A percentile compares a stretch with the other conserved stretches of the same genome.
Evolutionary conservation across 1,284 basidiomycete species (phyloP).

Genomic region (Puccinia triticina): DNA sequence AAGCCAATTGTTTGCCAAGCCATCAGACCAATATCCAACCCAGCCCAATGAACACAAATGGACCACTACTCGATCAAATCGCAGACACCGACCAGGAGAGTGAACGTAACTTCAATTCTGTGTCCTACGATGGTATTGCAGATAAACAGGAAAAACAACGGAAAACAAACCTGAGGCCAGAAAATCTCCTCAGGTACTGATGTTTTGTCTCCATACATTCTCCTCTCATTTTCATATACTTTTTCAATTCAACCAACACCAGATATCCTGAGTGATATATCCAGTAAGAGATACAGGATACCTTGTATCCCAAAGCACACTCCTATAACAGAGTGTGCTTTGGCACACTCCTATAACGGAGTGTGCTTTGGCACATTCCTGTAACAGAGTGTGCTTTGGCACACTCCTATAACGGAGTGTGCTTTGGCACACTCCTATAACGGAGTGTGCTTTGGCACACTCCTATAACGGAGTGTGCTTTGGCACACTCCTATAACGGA

Average conservation of each 20-base stretch:
- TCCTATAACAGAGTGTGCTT: too few species aligned
- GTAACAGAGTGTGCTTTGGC: too few species aligned
- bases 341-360: too few species aligned
- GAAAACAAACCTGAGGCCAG: not conserved
- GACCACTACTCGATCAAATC: not conserved
- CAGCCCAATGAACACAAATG: not conserved
- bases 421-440: too few species aligned
- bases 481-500: too few species aligned
- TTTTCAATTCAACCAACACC: not conserved
- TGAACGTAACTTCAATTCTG: not conserved
- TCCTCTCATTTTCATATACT: not conserved
- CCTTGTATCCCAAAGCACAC: too few species aligned
- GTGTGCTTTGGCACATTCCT: too few species aligned
- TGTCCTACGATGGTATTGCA: not conserved
- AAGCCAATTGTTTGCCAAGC: not conserved
- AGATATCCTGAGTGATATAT: too few species aligned
- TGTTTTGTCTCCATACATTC: not conserved
- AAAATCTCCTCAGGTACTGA: slow-evolving; percentile 2
- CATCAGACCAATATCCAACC: not conserved
- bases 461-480: too few species aligned
- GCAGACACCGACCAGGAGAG: not conserved
- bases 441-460: too few species aligned
- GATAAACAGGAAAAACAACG: not conserved
- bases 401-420: too few species aligned
- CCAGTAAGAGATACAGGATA: too few species aligned